Evolutionary conservation across 352 stramenopile species (phyloP).

Genomic region (Pythium monospermum): DNA sequence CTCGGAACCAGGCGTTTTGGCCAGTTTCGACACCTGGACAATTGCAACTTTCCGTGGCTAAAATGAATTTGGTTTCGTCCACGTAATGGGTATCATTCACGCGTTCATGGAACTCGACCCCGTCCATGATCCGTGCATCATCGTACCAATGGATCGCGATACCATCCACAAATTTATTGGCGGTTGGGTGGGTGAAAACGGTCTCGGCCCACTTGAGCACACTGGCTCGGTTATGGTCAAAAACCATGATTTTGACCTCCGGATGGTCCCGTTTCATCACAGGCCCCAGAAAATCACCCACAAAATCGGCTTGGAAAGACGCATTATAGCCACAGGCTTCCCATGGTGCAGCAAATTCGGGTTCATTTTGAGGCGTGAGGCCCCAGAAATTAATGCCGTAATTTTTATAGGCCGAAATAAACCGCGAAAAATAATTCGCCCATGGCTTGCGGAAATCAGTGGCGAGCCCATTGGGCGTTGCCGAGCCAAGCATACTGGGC

Average conservation of each 20-base stretch:
- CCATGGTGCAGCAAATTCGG: constrained; percentile 69
- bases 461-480: constrained; percentile 41
- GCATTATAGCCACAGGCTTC: constrained; percentile 61
- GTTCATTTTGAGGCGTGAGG: constrained; percentile 89
- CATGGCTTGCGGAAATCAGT: constrained; percentile 57
- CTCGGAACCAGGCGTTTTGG: constrained; percentile 73
- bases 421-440: constrained; percentile 91
- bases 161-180: constrained; percentile 78
- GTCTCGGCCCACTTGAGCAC: constrained; percentile 64
- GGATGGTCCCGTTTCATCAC: constrained; percentile 81
- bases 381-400: constrained; percentile 84
- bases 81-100: constrained; percentile 74
- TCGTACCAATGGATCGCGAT: constrained; percentile 91
- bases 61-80: constrained; percentile 51
- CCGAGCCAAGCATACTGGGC: constrained; percentile 62
- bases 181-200: constrained; percentile 63
- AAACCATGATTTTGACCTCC: constrained; percentile 87
- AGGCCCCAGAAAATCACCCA: constrained; percentile 82
- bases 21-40: constrained; percentile 60
- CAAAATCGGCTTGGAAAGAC: constrained; percentile 64
- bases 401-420: constrained; percentile 87
- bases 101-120: constrained; percentile 61
- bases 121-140: constrained; percentile 58
- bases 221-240: constrained; percentile 88
- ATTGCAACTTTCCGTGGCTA: constrained; percentile 74